Base-by-base conservation (phyloP, 140 eudicot genomes). In the Bidens hawaiensis region DNA sequence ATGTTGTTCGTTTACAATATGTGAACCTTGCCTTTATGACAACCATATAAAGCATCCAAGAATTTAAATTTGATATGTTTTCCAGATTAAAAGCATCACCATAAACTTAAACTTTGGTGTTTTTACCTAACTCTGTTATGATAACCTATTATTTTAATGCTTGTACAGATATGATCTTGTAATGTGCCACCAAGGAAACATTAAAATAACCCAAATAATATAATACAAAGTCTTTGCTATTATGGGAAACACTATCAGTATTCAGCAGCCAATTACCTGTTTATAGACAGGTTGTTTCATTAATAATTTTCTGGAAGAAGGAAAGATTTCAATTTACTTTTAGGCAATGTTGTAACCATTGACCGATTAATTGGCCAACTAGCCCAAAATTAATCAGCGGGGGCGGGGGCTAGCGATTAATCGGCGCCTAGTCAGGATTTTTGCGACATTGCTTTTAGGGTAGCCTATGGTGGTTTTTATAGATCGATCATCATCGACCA, bases 111-210 rank as follows among this genome's bases (percentile, higher is more conserved):
- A n/a, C n/a, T n/a, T n/a, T n/a, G n/a, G n/a, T n/a, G n/a, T n/a
- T n/a, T n/a, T n/a, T n/a, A n/a, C 11, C 17, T 64, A 51, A 54
- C 41, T 54, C 45, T 47, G 41, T 16, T 45, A n/a, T 13, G 8
- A 24, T 26, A 64, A 5, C 19, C 8, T n/a, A n/a, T n/a, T n/a
- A n/a, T n/a, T n/a, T 6, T 31, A 31, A 5, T 4, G 38, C 38
- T 31, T 31, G 38, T 31, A 31, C 6, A 4, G 38, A 31, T 31
- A 31, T 31, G 38, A 31, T 31, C 49, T 34, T 49, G 31, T 49
- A 28, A 64, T 27, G 45, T 43, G 28, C 58, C 58, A 46, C 46
- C 46, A n/a, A 53, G 60, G 70, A 28, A 65, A 48, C 70, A 33
- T 15, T 65, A 50, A 47, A 28, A 16, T 33, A 49, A 14, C 48